Base-by-base conservation (phyloP, 2,329 filamentous ascomycete species). In the Ramichloridium luteum region DNA sequence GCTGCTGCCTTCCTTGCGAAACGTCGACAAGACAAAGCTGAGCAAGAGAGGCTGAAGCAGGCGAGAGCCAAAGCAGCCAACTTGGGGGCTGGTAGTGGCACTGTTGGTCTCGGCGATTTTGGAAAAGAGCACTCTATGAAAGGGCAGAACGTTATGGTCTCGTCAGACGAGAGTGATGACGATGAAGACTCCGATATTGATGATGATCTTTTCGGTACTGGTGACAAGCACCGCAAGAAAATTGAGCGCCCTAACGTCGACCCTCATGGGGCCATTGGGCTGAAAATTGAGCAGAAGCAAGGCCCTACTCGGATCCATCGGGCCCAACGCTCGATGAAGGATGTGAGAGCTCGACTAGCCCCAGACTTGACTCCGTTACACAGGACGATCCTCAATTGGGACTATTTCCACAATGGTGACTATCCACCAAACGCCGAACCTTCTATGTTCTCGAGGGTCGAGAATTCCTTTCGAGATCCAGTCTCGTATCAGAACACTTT, bases 301-400 rank as follows among this genome's bases (percentile, higher is more conserved):
- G 76, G 74, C 10, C 88, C 88, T 0, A 75, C 92, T 35, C 88
- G 84, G 59, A 93, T 94, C 61, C 64, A 74, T 43, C 81, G 83
- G 53, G 72, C 84, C 31, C 67, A 78, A 40, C 74, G 88, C 30
- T 88, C 85, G 11, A 74, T 79, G 27, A 93, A 93, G 57, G 90
- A 98, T 58, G 88, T 94, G 74, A 79, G 88, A 46, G 88, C 90
- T 41, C 79, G 90, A 40, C 67, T 98, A 37, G 80, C 86, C 17
- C 90, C 92, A 5, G 83, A 92, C 43, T 79, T 98, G 59, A 79
- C 84, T 22, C 68, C 74, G 11, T 61, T 98, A 16, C 90, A 96
- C 53, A 77, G 80, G 47, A 78, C 78, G 12, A 84, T 98, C 30
- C 71, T 98, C 3, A 72, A 80, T 34, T 98, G 90, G 90, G 82